Base-by-base conservation (phyloP, 352 stramenopile genomes). In the Phytophthora aleatoria region DNA sequence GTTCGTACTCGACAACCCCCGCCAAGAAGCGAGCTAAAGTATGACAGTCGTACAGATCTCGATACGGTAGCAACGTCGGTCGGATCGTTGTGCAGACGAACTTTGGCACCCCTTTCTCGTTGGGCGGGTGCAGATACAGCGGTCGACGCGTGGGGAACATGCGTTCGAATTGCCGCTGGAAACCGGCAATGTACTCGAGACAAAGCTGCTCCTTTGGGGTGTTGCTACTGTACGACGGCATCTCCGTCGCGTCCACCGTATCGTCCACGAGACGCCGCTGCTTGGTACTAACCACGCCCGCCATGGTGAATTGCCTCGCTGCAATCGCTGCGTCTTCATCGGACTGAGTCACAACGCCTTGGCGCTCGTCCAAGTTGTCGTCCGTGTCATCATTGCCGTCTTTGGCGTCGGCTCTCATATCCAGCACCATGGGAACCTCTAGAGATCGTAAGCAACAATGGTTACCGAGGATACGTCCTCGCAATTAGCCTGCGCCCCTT, bases 11-110 rank as follows among this genome's bases (percentile, higher is more conserved):
- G 38, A 98, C 76, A 41, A 88, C 91, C 10, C 91, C 80, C 0
- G 96, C 83, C n/a, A 99, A 67, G 67, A 98, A 99, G 6, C 85
- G 73, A 13, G 90, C 79, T 51, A 95, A 81, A 9, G 83, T 66
- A 12, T 91, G 74, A 8, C 97, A 73, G 50, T 98, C 89, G 70
- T 99, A 98, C 4, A 99, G 64, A 54, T 98, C 90, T 8, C 83
- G 79, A 55, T 88, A 97, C 2, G 94, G 95, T 10, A 99, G 69
- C 35, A 98, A 64, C 9, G 96, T 98, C 8, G 95, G 95, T 3
- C 95, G 83, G 33, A 99, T 76, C 15, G 89, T 98, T 31, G 92
- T 97, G 72, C 94, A 98, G 6, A 98, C 90, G 56, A 98, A 98
- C 78, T 99, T 98, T 36, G 84, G 69, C 31, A 96, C 81, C 1